Evolutionary conservation across 371 early-diverging fungal species (phyloP), one percentile per base, ranked within the genome.

Genomic region (Zychaea mexicana): DNA sequence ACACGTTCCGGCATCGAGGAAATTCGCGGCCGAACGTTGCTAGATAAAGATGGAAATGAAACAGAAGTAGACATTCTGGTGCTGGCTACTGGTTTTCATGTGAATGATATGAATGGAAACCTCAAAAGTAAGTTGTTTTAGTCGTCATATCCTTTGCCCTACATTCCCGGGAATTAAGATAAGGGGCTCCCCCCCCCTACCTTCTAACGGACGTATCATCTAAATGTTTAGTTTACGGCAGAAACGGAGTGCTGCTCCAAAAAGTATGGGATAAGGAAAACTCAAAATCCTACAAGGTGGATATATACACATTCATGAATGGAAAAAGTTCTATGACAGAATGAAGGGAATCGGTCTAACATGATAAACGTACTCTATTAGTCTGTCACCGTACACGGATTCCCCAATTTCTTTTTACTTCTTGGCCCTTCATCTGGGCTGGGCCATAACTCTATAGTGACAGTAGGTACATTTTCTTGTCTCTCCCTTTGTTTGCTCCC

Each of bases 31-130:
- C 63, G 67, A 28, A 81, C 75, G 0, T 64, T 86, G 54, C 64
- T 61, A 0, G 67, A 73, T 33, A 53, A 45, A 5, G 74, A 78
- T 64, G 85, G 84, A 4, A 60, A 70, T 13, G 26, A 60, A 10
- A 67, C 64, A 38, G 76, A 79, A 42, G 73, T 84, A 0, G 89
- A 89, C 64, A 76, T 74, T 2, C 53, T 89, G 58, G 68, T 85
- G 31, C 61, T 85, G 17, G 89, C 89, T 1, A 89, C 90, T 24
- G 90, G 90, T 6, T 89, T 84, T 66, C 59, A 83, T 36, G 73
- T 82, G 1, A 76, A 76, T 46, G 73, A 58, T 5, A 65, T 73
- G n/a, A 54, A 61, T 19, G 70, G 70, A 31, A 59, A 70, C 2
- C 42, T 75, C 4, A 55, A 78, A 21, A 57, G 73, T 69, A 69